A percentile compares a stretch with the other conserved stretches of the same genome.
Conservation (phyloP, 129 eudicot species). For the Oenanthe sinensis region DNA sequence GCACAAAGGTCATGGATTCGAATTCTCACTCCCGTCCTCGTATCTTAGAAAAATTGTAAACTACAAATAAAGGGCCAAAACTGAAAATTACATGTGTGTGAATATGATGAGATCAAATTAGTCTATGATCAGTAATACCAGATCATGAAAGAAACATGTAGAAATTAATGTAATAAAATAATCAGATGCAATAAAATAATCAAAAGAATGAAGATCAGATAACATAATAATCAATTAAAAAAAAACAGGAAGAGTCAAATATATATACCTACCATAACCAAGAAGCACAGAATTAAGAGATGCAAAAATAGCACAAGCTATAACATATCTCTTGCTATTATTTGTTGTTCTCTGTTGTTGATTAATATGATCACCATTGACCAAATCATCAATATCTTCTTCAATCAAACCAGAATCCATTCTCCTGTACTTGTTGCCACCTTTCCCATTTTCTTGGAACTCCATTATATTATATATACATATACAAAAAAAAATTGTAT, state of each 20-base stretch:
- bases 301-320: conserved; percentile 74
- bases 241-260: neutral
- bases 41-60: too few relatives aligned
- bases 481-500: neutral
- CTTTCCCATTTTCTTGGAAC: conserved; percentile 35
- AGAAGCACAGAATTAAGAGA: conserved; percentile 74
- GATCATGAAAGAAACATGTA: neutral
- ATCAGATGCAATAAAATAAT: neutral
- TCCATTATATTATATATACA: conserved; percentile 10
- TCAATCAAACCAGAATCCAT: conserved; percentile 43
- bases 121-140: neutral
- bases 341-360: conserved; percentile 24
- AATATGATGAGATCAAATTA: neutral
- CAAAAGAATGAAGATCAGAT: neutral
- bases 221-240: neutral
- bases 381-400: conserved; percentile 21
- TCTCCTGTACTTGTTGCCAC: conserved; percentile 47
- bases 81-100: too few relatives aligned
- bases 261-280: conserved; percentile 47
- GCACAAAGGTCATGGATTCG: too few relatives aligned
- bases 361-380: conserved; percentile 16
- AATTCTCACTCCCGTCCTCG: too few relatives aligned
- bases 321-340: conserved; percentile 48
- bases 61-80: neutral
- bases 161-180: neutral